Evolutionary conservation across 768 basidiomycete species (phyloP), one percentile per base, ranked within the genome.

Genomic region (Neoboletus subvelutipes): DNA sequence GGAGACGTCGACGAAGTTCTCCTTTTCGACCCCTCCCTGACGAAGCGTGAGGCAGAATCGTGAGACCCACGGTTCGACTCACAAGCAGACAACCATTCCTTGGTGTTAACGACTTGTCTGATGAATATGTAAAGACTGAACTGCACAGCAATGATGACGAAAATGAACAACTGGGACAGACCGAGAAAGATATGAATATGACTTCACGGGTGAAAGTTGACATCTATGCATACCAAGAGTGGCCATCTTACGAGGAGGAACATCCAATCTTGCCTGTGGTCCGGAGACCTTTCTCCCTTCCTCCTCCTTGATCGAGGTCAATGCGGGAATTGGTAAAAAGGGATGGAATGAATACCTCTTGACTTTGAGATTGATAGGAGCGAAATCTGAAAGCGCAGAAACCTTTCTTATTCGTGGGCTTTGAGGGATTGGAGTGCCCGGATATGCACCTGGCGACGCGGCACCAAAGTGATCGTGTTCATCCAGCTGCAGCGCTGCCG

Each of bases 51-150:
- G 51, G 18, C 4, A 50, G n/a, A 11, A 54, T 37, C 29, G 2
- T n/a, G 10, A 17, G 1, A 41, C n/a, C 3, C 8, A 41, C 2
- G 46, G n/a, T 24, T 9, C 12, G 41, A 69, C 77, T 62, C 68
- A 94, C 94, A 98, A 46, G 93, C 93, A 26, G 88, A 84, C 43
- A 96, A 69, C 84, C 87, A 98, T 74, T 99, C 96, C 69, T 97
- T 92, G 5, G 91, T 81, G 67, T 98, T 98, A 42, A 99, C 97
- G 18, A 96, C 66, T 70, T 99, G 96, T 17, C 96, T 80, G 46
- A 94, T 91, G 36, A 92, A 61, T 39, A 98, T 83, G 65, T 99
- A 99, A 28, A 89, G 71, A 15, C 90, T 80, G 69, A 98, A 98
- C 71, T 98, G 89, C 15, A 78, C 78, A 39, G 84, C 79, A 54